Base-by-base conservation (phyloP, 2,329 filamentous ascomycete species). In the Colletotrichum higginsianum region DNA sequence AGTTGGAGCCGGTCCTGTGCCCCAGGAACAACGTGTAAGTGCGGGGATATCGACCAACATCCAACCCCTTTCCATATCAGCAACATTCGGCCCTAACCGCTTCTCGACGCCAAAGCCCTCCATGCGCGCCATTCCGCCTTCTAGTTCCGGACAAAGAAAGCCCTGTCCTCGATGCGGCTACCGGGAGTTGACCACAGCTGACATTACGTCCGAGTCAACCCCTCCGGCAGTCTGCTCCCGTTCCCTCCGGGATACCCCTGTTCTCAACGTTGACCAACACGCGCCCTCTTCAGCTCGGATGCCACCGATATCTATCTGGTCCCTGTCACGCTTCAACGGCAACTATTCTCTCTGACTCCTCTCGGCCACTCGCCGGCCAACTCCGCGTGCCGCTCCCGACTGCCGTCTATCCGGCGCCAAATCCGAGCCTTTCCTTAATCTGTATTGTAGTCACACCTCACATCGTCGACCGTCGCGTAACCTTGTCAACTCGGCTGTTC, bases 331-430 rank as follows among this genome's bases (percentile, higher is more conserved):
- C 30, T 35, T 35, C 8, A 35, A 35, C 67, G 67, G 67, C 67
- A 71, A 58, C 64, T 11, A 8, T 35, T 35, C 1, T 7, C 30
- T 35, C 9, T 64, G 68, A 26, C 15, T 46, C 38, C 15, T 46
- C 38, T 38, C n/a, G 30, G 11, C 49, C 49, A 44, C 21, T 23
- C 21, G n/a, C 38, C 44, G 46, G 42, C 30, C 18, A 21, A 11
- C 12, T 64, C 44, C 11, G 40, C 18, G 44, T 57, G 35, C 68
- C 64, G 68, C 64, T 57, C 13, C 68, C 68, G 68, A 67, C 64
- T 62, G 68, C 68, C 68, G 68, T 38, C 44, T 44, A n/a, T 42
- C 50, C 30, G n/a, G 46, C 18, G 12, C 13, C n/a, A 13, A 40
- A 38, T 3, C 60, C 46, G 60, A 52, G 30, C 60, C 21, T 18